Base-by-base conservation (phyloP, 495 filamentous ascomycete species). In the Xylaria intraflava region DNA sequence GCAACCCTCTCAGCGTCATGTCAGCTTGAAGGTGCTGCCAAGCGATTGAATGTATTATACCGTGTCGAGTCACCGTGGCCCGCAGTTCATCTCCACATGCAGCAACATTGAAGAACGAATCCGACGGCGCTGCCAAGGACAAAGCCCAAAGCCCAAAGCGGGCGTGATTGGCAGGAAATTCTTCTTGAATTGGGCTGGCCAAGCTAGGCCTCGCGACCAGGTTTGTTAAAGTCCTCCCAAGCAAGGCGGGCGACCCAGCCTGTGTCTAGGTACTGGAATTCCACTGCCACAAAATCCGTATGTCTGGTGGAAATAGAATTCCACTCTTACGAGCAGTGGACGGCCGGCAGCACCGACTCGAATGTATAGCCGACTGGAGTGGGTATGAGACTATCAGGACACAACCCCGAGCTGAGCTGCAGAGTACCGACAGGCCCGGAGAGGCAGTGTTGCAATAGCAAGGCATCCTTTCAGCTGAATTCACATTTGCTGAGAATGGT, bases 351-450 rank as follows among this genome's bases (percentile, higher is more conserved):
- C 19, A 30, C 51, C 33, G 41, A 46, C 33, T 16, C 2, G n/a
- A 38, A 8, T 12, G 14, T n/a, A 19, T 39, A 11, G 43, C 51
- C 46, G 19, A 53, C 31, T 16, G 9, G 11, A 53, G 12, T 12
- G 4, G 9, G 17, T 46, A 7, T 38, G 19, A 53, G 42, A 24
- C 27, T 10, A 45, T 52, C 19, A 17, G 49, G 22, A 24, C 24
- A 44, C 29, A 29, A 45, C 29, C 14, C 50, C 38, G 41, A 53
- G 51, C 51, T 53, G 51, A 46, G 22, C 42, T 53, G 40, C 49
- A 35, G 27, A 24, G 38, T 12, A 40, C 43, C 49, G 20, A 44
- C 16, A 17, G 2, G n/a, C 35, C 39, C n/a, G 42, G 31, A 24
- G 20, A 16, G 3, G 30, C 50, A 38, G 50, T 4, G 50, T 33